A percentile compares a stretch with the other conserved stretches of the same genome.
Conservation (phyloP, 768 basidiomycete genomes). For the Hericium erinaceus region DNA sequence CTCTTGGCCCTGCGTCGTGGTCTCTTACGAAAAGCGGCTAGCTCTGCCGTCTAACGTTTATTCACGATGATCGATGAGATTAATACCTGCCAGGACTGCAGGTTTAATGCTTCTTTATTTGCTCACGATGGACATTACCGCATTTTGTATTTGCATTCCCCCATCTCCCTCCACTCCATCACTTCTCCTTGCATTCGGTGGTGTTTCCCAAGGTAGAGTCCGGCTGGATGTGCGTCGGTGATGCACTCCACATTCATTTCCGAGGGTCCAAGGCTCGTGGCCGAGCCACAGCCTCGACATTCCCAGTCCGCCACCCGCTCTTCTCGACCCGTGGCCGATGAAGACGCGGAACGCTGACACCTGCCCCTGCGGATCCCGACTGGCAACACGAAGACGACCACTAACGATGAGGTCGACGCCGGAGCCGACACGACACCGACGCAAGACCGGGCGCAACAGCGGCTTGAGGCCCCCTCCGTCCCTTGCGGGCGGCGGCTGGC, state of each 20-base stretch:
- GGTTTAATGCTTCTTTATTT: conserved; percentile 7
- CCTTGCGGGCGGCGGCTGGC: conserved; percentile 39
- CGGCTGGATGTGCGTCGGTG: conserved; percentile 14
- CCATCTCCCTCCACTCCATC: conserved; percentile 2
- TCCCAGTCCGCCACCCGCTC: conserved; percentile 7
- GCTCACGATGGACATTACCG: conserved; percentile 14
- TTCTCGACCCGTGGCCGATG: conserved; percentile 11
- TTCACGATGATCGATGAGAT: conserved; percentile 15
- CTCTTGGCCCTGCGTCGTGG: conserved; percentile 5
- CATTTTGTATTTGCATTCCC: conserved; percentile 10
- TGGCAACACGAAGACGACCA: conserved; percentile 40
- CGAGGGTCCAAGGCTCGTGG: conserved; percentile 8
- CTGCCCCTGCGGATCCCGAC: conserved; percentile 8
- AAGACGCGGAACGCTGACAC: conserved; percentile 5
- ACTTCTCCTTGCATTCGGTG: conserved; percentile 2
- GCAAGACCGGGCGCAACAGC: conserved; percentile 54
- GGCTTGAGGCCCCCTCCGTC: conserved; percentile 43
- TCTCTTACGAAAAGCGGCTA: conserved; percentile 15
- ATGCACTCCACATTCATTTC: conserved; percentile 11
- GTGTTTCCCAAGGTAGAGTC: conserved; percentile 8
- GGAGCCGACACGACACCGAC: conserved; percentile 50
- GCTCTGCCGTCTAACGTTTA: conserved; percentile 9
- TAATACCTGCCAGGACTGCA: conserved; percentile 16
- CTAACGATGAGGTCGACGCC: conserved; percentile 43
- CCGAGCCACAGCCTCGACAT: conserved; percentile 9